Base-by-base conservation (phyloP, 2,329 filamentous ascomycete species). In the Aaosphaeria arxii region DNA sequence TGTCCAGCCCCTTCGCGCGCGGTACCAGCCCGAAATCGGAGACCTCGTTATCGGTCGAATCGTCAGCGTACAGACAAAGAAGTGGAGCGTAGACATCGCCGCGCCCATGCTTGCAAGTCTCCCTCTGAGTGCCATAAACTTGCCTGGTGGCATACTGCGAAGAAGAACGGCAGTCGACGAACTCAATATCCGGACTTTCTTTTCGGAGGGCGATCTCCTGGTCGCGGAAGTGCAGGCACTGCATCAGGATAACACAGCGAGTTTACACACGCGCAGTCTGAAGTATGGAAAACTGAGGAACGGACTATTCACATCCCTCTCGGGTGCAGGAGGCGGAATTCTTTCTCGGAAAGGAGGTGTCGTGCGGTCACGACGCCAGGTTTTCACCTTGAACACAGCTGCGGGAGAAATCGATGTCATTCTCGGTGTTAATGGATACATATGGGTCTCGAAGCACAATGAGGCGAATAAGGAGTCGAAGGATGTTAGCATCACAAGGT, bases 241-340 rank as follows among this genome's bases (percentile, higher is more conserved):
- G 46, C 89, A 91, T 69, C 81, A 84, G 49, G 92, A 97, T 71
- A 92, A 91, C 49, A 86, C 84, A 1, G 91, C 94, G 1, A 86
- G 86, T 49, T 77, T 99, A 64, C 94, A 99, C 74, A 97, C 94
- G 6, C 84, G 94, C 51, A 88, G 84, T 55, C 74, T 97, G 64
- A 91, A 92, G 67, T 99, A 97, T 72, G 94, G 94, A 40, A 99
- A 99, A 75, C 77, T 99, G 62, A 79, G 92, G 44, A 99, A 99
- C 71, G 94, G 94, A 4, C 80, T 95, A 3, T 97, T 99, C 66
- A 80, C 94, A 46, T 83, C 85, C 43, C 88, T 97, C 2, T 81
- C 81, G 6, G 91, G 91, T 1, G 86, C 87, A 0, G 91, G 91
- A 0, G 88, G 91, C 5, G 77, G 76, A 13, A 79, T 66, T 11